Evolutionary conservation across 495 filamentous ascomycete species (phyloP).

Genomic region (Aspergillus avenaceus): DNA sequence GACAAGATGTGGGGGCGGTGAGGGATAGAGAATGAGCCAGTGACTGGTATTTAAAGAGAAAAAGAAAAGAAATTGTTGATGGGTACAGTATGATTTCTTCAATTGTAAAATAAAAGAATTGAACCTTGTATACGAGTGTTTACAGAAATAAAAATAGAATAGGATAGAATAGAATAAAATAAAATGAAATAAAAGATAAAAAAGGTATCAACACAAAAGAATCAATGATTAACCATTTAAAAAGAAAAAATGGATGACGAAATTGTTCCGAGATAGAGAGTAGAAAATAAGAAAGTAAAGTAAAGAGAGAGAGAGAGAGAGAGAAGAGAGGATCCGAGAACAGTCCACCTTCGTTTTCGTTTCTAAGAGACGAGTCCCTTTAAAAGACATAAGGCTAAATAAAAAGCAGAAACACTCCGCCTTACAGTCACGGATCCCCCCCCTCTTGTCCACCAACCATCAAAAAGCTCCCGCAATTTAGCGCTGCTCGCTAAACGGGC

Average conservation of each 20-base stretch:
- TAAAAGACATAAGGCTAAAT: neutral
- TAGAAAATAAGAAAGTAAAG: neutral
- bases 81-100: too few relatives aligned
- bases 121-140: too few relatives aligned
- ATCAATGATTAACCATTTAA: neutral
- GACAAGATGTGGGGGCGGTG: neutral
- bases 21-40: neutral
- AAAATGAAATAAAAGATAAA: neutral
- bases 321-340: too few relatives aligned
- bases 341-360: too few relatives aligned
- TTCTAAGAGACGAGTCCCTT: too few relatives aligned
- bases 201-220: neutral
- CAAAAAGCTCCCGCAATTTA: neutral
- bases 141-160: too few relatives aligned
- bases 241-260: conserved; percentile 16
- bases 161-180: too few relatives aligned
- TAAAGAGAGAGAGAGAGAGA: conserved; percentile 15
- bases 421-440: neutral
- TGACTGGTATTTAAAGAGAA: too few relatives aligned
- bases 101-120: too few relatives aligned
- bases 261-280: conserved; percentile 1
- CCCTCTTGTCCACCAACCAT: neutral
- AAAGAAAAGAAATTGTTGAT: too few relatives aligned
- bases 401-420: neutral
- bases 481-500: conserved; percentile 25